These are phyloP conservation scores for Chytriomyces sp. DNA, from an alignment of 192 early-diverging fungal species.

Conservation along the genomic window DNA sequence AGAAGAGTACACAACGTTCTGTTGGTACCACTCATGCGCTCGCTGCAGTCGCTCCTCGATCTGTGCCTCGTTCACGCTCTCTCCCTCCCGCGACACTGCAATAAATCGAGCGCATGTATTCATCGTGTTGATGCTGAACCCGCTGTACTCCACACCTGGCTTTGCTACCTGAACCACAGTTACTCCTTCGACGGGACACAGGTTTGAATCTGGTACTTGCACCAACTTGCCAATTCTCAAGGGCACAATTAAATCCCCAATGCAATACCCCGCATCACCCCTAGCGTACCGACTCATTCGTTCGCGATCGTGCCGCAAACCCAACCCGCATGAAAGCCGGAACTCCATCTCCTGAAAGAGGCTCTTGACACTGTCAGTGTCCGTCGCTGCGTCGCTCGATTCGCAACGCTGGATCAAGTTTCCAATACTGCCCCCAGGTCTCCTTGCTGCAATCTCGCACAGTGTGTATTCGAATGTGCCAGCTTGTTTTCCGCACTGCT, in stretches of 20 bases:
- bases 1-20: conserved; percentile 19
- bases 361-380: background rate
- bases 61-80: conserved; percentile 26
- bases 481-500: background rate
- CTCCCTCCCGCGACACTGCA: background rate
- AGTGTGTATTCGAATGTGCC: conserved; percentile 30
- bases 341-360: conserved; percentile 51
- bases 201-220: conserved; percentile 30
- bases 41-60: conserved; percentile 13
- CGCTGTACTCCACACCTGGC: conserved; percentile 36
- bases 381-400: background rate
- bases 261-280: conserved; percentile 8
- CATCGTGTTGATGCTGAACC: conserved; percentile 45
- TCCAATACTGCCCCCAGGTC: conserved; percentile 49
- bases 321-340: conserved; percentile 32
- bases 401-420: conserved; percentile 42
- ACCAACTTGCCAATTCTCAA: conserved; percentile 30
- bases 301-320: conserved; percentile 31
- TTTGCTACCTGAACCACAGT: conserved; percentile 39
- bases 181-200: conserved; percentile 37
- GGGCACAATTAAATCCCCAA: conserved; percentile 52
- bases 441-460: conserved; percentile 54
- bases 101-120: conserved; percentile 51
- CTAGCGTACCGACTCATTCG: conserved; percentile 10
- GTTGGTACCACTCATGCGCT: conserved; percentile 45